A percentile compares a stretch with the other conserved stretches of the same genome.
Evolutionary conservation across 257 asterid genomes (phyloP).

Genomic region (Verbena officinalis): DNA sequence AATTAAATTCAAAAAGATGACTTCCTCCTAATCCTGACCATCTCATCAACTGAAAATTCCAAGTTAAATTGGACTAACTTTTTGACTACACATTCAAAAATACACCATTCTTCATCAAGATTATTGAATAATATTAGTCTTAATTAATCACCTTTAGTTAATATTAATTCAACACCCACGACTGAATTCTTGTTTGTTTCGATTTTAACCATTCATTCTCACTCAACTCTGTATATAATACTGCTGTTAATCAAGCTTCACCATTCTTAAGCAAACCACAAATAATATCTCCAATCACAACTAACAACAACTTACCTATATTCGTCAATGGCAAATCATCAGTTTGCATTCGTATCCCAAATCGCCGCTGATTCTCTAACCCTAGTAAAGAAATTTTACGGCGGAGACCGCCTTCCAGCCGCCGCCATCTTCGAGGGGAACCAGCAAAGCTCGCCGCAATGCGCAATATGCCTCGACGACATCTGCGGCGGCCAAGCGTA

Average conservation of each 20-base stretch:
- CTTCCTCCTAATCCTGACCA: slow-evolving; percentile 19
- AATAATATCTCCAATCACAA: too few relatives aligned
- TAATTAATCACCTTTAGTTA: neutral
- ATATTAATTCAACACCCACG: slow-evolving; percentile 16
- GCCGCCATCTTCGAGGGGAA: neutral
- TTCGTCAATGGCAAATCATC: neutral
- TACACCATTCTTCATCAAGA: neutral
- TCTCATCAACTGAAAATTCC: slow-evolving; percentile 5
- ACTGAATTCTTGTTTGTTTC: slow-evolving; percentile 4
- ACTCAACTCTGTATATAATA: too few relatives aligned
- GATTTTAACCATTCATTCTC: neutral
- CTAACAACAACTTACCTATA: neutral
- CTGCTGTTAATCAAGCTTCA: too few relatives aligned
- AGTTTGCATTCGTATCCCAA: neutral
- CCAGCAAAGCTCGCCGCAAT: slow-evolving; percentile 1
- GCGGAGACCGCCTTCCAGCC: slow-evolving; percentile 12
- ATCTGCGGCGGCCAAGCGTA: slow-evolving; percentile 28
- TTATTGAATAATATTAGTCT: slow-evolving; percentile 6
- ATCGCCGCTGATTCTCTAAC: neutral
- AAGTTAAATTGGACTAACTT: neutral
- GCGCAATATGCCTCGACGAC: slow-evolving; percentile 37
- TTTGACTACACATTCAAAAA: slow-evolving; percentile 7
- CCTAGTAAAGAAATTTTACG: neutral
- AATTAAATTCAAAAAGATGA: too few relatives aligned
- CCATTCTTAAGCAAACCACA: too few relatives aligned